These are phyloP conservation scores for Centaurea solstitialis DNA, from an alignment of 129 eudicot genomes.

Conservation along the genomic window DNA sequence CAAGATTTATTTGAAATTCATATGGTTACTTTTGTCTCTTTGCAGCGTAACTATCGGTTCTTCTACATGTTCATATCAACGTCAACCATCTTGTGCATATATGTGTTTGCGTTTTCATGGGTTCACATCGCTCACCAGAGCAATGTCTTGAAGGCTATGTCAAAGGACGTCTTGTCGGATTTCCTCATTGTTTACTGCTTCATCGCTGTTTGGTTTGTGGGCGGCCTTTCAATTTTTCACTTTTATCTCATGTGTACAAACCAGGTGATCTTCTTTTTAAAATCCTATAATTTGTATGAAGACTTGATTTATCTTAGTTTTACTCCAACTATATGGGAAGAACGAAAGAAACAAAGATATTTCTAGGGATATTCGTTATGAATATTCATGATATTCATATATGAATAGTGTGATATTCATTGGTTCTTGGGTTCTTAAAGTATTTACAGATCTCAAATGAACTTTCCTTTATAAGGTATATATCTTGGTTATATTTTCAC, in stretches of 20 bases:
- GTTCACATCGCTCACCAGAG: constrained; percentile 36
- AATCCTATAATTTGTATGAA: not conserved
- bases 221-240: constrained; percentile 89
- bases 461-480: not conserved
- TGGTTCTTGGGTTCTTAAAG: not conserved
- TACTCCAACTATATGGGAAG: not conserved
- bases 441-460: not conserved
- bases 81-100: constrained; percentile 82
- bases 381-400: not conserved
- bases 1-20: not conserved
- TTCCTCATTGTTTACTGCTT: constrained; percentile 89
- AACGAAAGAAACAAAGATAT: not conserved
- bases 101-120: constrained; percentile 76
- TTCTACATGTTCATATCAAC: constrained; percentile 94
- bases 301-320: not conserved
- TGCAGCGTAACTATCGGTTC: constrained; percentile 95
- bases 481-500: not conserved
- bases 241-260: constrained; percentile 82
- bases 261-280: constrained; percentile 61
- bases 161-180: constrained; percentile 67
- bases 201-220: constrained; percentile 89
- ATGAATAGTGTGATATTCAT: not conserved
- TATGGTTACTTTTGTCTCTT: constrained; percentile 2
- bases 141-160: constrained; percentile 56
- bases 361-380: not conserved